Evolutionary conservation across 768 basidiomycete species (phyloP).

Genomic region (Pisolithus microcarpus): DNA sequence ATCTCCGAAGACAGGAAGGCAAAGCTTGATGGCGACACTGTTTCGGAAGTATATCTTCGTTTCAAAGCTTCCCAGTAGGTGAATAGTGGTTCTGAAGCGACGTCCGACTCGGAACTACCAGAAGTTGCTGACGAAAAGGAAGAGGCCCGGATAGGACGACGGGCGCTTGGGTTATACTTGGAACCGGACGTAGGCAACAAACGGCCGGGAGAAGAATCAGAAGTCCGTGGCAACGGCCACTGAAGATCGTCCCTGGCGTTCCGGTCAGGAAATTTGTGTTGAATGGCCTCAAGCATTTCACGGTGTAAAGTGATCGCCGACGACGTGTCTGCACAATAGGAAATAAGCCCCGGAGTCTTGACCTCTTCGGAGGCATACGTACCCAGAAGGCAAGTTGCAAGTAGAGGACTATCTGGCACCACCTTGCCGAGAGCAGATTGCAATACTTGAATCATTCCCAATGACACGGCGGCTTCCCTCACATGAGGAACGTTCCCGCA

Average conservation of each 20-base stretch:
- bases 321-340: conserved; percentile 51
- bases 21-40: conserved; percentile 19
- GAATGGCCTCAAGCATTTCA: conserved; percentile 83
- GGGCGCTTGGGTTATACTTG: conserved; percentile 11
- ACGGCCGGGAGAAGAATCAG: conserved; percentile 33
- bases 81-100: conserved; percentile 31
- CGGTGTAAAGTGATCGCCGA: conserved; percentile 73
- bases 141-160: conserved; percentile 11
- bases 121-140: conserved; percentile 11
- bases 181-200: conserved; percentile 13
- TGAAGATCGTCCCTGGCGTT: conserved; percentile 52
- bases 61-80: conserved; percentile 59
- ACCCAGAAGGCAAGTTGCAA: conserved; percentile 64
- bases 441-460: conserved; percentile 66
- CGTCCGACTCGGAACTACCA: conserved; percentile 33
- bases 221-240: conserved; percentile 57
- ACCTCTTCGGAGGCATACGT: conserved; percentile 4
- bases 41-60: conserved; percentile 38
- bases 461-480: conserved; percentile 64
- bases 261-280: conserved; percentile 52
- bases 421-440: conserved; percentile 73
- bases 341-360: not conserved
- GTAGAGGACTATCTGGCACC: conserved; percentile 39
- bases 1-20: conserved; percentile 33
- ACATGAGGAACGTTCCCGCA: conserved; percentile 65